phyloP scores from a whole-genome alignment of 306 rosid species.

The Betula pendula region DNA sequence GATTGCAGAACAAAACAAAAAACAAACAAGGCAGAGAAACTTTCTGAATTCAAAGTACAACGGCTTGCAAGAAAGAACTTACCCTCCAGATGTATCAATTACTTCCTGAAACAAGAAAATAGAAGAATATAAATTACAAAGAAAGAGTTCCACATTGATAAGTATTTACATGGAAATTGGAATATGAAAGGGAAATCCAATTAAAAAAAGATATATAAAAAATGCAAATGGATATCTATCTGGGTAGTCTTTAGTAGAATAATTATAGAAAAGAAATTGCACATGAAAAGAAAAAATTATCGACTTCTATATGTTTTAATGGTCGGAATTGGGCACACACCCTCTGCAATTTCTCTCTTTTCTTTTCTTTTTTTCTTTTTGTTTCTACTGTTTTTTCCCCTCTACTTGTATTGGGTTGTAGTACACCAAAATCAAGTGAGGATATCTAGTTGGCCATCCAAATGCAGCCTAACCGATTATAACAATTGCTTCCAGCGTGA shows the following conservation, averaged over 20 bases:
- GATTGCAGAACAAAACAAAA: background rate
- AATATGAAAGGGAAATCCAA: background rate
- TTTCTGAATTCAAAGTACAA: background rate
- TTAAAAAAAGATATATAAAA: background rate
- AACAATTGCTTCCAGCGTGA: background rate
- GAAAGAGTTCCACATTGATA: background rate
- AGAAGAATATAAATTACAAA: conserved; percentile 3
- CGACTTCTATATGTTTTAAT: background rate
- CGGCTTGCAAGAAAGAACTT: conserved; percentile 23
- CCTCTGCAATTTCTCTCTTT: background rate
- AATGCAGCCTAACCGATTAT: background rate
- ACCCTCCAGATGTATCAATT: conserved; percentile 94
- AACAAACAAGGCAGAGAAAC: conserved; percentile 4
- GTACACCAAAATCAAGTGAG: background rate
- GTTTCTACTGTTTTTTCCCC: background rate
- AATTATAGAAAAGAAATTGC: background rate
- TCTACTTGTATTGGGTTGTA: background rate
- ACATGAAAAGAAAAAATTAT: background rate
- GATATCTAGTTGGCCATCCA: background rate
- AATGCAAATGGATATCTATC: background rate
- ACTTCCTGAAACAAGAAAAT: conserved; percentile 74
- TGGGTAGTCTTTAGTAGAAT: background rate
- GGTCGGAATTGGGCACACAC: background rate
- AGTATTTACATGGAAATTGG: background rate
- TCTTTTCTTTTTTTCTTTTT: no score